Conservation (phyloP, 768 basidiomycete species). For the Suillus subaureus region DNA sequence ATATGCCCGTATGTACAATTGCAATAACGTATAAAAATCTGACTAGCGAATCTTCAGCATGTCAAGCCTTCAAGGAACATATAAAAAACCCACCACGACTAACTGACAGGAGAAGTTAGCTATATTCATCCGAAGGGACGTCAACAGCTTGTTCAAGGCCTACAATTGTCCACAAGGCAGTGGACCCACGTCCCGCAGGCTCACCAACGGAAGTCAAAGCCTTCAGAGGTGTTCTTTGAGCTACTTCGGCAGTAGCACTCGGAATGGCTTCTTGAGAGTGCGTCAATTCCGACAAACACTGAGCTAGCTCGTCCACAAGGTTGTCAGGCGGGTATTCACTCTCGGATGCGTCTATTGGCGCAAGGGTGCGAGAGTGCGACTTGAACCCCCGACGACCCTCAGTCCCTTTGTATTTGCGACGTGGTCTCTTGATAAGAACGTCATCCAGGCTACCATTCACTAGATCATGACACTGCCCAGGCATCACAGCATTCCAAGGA, state of each 20-base stretch:
- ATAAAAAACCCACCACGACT: not conserved
- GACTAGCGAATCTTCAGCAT: not conserved
- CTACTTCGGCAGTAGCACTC: not conserved
- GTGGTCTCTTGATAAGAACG: constrained; percentile 3
- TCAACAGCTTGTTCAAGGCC: not conserved
- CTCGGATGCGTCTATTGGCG: constrained; percentile 1
- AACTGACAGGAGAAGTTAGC: not conserved
- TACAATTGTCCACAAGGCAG: not conserved
- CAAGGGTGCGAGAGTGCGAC: not conserved
- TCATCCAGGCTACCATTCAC: not conserved
- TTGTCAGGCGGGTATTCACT: not conserved
- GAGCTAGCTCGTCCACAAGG: not conserved
- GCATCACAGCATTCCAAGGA: constrained; percentile 38
- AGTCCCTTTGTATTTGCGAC: not conserved
- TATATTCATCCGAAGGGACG: not conserved
- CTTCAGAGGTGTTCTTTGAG: not conserved
- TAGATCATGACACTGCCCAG: constrained; percentile 8
- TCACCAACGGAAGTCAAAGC: not conserved
- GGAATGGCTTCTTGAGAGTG: not conserved
- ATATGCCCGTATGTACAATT: not conserved
- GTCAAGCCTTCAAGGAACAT: not conserved
- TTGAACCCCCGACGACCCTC: not conserved
- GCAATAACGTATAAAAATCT: not conserved
- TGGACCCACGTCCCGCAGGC: not conserved
- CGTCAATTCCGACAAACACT: not conserved